A percentile compares a stretch with the other conserved stretches of the same genome.
Evolutionary conservation across 495 filamentous ascomycete species (phyloP).

Genomic region (Viridothelium virens): DNA sequence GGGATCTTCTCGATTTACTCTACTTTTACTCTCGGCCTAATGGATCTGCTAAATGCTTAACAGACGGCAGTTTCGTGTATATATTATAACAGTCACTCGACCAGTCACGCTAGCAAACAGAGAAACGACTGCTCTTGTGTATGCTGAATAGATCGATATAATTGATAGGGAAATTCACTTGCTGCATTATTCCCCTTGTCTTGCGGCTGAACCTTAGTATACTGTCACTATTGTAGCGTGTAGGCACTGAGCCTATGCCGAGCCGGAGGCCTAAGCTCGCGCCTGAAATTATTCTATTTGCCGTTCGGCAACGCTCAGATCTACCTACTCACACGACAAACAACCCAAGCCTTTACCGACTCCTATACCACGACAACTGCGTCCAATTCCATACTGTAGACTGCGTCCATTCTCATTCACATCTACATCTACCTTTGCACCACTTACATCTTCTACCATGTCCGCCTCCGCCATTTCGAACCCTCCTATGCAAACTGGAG

Average conservation of each 20-base stretch:
- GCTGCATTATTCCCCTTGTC: background rate
- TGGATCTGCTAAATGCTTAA: background rate
- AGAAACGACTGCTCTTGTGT: background rate
- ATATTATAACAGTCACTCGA: background rate
- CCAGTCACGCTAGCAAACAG: background rate
- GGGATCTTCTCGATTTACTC: background rate
- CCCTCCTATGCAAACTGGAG: conserved; percentile 21
- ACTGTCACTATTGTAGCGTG: background rate
- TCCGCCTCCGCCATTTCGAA: conserved; percentile 25
- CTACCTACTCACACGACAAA: conserved; percentile 7
- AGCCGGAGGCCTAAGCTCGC: background rate
- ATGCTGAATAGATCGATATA: background rate
- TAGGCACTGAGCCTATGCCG: background rate
- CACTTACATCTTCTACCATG: background rate
- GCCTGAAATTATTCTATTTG: background rate
- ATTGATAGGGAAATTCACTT: background rate
- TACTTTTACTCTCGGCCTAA: background rate
- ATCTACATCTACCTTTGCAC: no score
- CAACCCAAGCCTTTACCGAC: background rate
- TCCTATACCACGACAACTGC: background rate
- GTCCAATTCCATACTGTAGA: background rate
- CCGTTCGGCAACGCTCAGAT: background rate
- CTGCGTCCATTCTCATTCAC: background rate
- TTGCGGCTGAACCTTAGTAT: background rate
- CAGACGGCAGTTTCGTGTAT: background rate